phyloP scores from a whole-genome alignment of 805 yeast species.

The Cyberlindnera misumaiensis region DNA sequence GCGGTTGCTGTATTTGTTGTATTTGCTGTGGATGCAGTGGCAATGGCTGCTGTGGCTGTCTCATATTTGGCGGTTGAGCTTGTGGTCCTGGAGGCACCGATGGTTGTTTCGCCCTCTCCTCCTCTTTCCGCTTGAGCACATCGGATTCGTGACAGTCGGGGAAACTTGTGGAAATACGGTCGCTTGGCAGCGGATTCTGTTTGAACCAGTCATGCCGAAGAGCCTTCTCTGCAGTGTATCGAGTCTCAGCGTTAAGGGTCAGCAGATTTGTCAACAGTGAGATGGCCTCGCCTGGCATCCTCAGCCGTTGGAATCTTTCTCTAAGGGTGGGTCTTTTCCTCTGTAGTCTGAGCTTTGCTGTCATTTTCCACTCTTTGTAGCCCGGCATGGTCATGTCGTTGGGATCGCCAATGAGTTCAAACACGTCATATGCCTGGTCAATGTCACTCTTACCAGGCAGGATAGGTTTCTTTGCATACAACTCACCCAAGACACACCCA shows the following conservation, averaged over 20 bases:
- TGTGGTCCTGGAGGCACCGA: background rate
- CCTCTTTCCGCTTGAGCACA: constrained; percentile 31
- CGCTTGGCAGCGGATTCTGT: constrained; percentile 56
- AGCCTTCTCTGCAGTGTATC: constrained; percentile 80
- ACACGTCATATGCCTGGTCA: constrained; percentile 81
- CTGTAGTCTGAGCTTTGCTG: constrained; percentile 3
- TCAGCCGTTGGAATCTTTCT: constrained; percentile 36
- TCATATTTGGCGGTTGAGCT: background rate
- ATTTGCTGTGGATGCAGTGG: background rate
- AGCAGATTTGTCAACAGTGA: constrained; percentile 56
- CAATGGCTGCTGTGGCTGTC: background rate
- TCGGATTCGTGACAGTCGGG: constrained; percentile 91
- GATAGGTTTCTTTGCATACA: constrained; percentile 76
- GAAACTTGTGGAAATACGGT: constrained; percentile 40
- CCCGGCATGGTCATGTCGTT: constrained; percentile 34
- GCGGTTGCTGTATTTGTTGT: background rate
- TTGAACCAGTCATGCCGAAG: constrained; percentile 60
- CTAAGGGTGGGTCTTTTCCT: constrained; percentile 34
- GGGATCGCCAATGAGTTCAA: constrained; percentile 80
- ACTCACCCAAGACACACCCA: constrained; percentile 93
- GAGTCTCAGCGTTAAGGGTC: constrained; percentile 58
- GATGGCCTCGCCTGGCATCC: constrained; percentile 36
- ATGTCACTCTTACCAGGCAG: constrained; percentile 79
- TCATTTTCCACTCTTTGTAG: constrained; percentile 22
- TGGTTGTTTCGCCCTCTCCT: constrained; percentile 1